Percentiles rank a stretch among this genome's conserved stretches.
Conservation (phyloP, 345 rosid genomes). For the Psidium guajava region DNA sequence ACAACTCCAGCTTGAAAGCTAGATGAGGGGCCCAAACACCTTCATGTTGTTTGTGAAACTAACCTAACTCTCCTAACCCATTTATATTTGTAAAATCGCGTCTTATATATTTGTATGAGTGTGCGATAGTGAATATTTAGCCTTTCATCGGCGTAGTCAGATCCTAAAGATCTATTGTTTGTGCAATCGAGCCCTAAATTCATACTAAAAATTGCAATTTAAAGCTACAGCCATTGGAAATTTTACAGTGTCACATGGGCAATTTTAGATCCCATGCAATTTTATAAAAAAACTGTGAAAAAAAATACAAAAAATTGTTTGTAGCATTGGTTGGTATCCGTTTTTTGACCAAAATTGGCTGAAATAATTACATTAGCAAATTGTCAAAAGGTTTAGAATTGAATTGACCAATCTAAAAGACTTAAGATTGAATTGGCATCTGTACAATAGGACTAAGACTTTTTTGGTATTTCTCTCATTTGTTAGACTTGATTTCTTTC, state of each 20-base stretch:
- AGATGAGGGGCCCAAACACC: background rate
- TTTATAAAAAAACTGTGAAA: too few species aligned
- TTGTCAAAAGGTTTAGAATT: fast-evolving
- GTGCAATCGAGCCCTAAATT: background rate
- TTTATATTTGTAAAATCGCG: background rate
- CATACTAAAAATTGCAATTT: background rate
- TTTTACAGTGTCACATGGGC: background rate
- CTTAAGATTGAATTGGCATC: background rate
- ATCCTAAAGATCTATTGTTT: background rate
- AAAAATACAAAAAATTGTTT: background rate
- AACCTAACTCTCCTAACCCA: background rate
- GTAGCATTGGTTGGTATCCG: fast-evolving
- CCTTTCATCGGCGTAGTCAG: background rate
- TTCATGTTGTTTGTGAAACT: background rate
- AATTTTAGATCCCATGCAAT: background rate
- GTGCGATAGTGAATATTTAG: background rate
- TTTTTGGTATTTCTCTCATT: background rate
- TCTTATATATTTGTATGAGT: background rate
- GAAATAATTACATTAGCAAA: background rate
- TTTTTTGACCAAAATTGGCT: background rate
- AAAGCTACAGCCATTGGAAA: background rate
- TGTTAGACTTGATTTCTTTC: background rate
- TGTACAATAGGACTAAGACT: fast-evolving
- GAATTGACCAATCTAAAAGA: background rate
- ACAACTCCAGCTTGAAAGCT: background rate